A percentile compares a stretch with the other conserved stretches of the same genome.
Conservation (phyloP, 148 eudicot species). For the Cornus suecica region DNA sequence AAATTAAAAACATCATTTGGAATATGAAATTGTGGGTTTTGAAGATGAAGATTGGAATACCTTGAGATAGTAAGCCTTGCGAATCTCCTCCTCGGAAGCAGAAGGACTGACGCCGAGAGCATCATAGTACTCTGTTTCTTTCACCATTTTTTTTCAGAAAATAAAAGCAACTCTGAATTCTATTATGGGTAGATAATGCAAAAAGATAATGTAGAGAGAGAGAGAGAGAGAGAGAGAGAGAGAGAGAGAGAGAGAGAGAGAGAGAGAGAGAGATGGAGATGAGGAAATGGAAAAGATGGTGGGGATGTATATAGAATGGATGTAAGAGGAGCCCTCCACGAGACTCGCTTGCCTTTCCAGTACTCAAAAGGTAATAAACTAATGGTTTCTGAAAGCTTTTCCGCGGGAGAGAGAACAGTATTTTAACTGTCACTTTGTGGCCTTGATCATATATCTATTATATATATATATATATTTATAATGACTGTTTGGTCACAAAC, state of each 20-base stretch:
- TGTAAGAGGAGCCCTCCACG: slow-evolving; percentile 32
- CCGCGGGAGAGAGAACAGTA: slow-evolving; percentile 72
- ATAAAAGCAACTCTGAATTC: not conserved
- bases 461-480: no score
- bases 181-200: not conserved
- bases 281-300: not conserved
- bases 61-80: slow-evolving; percentile 94
- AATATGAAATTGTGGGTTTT: no score
- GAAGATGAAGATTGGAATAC: slow-evolving; percentile 20
- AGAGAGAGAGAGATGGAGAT: not conserved
- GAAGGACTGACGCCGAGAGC: slow-evolving; percentile 65
- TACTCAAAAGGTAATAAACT: slow-evolving; percentile 32
- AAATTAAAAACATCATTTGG: no score
- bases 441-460: slow-evolving; percentile 26
- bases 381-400: slow-evolving; percentile 41
- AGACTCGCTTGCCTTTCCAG: slow-evolving; percentile 63
- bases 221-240: not conserved
- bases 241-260: not conserved
- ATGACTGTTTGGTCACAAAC: no score
- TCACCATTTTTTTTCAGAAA: slow-evolving; percentile 44
- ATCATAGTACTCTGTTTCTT: slow-evolving; percentile 84
- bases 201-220: slow-evolving; percentile 2
- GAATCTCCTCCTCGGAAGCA: slow-evolving; percentile 77
- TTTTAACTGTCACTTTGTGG: slow-evolving; percentile 57
- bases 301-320: slow-evolving; percentile 10